Evolutionary conservation across 345 rosid species (phyloP).

Genomic region (Camelina sativa): DNA sequence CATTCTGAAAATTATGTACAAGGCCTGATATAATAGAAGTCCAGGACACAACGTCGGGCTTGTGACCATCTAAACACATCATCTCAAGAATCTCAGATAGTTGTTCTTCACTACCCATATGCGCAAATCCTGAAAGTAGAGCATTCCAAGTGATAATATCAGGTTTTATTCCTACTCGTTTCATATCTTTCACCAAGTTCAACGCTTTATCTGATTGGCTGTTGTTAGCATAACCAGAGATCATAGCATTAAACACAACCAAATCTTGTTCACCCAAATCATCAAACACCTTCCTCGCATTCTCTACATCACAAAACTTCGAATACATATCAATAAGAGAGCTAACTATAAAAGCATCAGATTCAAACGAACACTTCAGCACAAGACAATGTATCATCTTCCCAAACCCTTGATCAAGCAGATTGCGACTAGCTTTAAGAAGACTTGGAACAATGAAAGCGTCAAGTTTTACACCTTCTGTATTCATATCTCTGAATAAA

Average conservation of each 20-base stretch:
- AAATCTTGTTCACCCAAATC: conserved; percentile 62
- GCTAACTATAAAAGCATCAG: conserved; percentile 62
- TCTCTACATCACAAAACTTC: conserved; percentile 56
- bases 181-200: conserved; percentile 56
- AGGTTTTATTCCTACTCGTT: conserved; percentile 50
- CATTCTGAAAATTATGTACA: conserved; percentile 63
- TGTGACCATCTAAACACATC: conserved; percentile 57
- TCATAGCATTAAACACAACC: conserved; percentile 71
- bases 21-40: conserved; percentile 79
- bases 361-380: conserved; percentile 53
- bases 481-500: conserved; percentile 58
- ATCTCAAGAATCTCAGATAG: conserved; percentile 51
- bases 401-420: conserved; percentile 55
- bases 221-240: conserved; percentile 66
- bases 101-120: conserved; percentile 53
- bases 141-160: conserved; percentile 76
- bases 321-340: conserved; percentile 83
- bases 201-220: conserved; percentile 56
- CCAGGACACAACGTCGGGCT: conserved; percentile 83
- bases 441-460: conserved; percentile 71
- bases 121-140: conserved; percentile 68
- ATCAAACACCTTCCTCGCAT: conserved; percentile 57
- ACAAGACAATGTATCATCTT: conserved; percentile 60
- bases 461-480: conserved; percentile 51
- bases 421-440: conserved; percentile 70